Base-by-base conservation (phyloP, 1,139 yeast genomes). In the Debaryomyces coudertii region DNA sequence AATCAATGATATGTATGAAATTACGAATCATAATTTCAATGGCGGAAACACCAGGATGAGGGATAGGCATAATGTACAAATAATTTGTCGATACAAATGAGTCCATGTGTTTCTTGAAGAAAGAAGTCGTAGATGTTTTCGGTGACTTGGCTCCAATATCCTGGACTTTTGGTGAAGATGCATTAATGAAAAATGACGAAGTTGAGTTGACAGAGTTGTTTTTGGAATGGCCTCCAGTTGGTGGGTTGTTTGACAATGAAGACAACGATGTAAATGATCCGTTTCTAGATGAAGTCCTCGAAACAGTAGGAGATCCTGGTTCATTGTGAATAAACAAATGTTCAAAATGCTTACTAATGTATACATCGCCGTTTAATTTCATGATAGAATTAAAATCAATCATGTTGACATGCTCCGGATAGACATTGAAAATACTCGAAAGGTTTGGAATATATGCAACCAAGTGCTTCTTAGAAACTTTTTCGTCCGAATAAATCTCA, bases 11-110 rank as follows among this genome's bases (percentile, higher is more conserved):
- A 44, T 81, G 83, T 40, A 80, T 70, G 46, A 76, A 69, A 55
- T 77, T 68, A 47, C 85, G 66, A 40, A 80, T 67, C 84, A 80
- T 79, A 27, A 81, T 80, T 58, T 80, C 85, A 23, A 75, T 66
- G n/a, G 79, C 79, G 34, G 69, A 65, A 9, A 80, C 84, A 11
- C 83, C 82, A 0, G 83, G 81, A 56, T 80, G 85, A 7, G 76
- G 51, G 27, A 69, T 71, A 2, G 85, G 85, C 71, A 80, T 77
- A 49, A 80, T 66, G 59, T 66, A 80, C 53, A 69, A 65, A 61
- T 57, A 77, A 56, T 62, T 62, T 45, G 71, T 69, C 41, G 54
- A 63, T 25, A 60, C 75, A 55, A 64, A 78, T 45, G 61, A 59
- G 48, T 55, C 57, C 36, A 53, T 48, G 40, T 66, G 63, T 51